Evolutionary conservation across 2,329 filamentous ascomycete species (phyloP).

Genomic region (Calonectria pauciramosa): DNA sequence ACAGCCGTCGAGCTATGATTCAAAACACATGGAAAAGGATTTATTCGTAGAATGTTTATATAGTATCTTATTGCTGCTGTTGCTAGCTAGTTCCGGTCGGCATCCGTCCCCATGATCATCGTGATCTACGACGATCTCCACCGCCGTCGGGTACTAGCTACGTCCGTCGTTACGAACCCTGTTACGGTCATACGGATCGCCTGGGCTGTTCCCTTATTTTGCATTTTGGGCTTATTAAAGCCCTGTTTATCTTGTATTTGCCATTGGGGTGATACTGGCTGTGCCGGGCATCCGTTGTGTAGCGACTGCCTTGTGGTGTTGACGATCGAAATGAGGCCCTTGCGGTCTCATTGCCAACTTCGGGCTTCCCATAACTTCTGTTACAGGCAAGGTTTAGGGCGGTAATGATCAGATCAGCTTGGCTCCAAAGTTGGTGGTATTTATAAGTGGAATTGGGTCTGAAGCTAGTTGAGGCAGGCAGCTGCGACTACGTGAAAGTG

Average conservation of each 20-base stretch:
- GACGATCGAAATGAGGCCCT: neutral
- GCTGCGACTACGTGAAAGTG: neutral
- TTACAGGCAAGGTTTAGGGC: too few relatives aligned
- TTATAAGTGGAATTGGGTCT: neutral
- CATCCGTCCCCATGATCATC: neutral
- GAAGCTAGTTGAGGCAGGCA: neutral
- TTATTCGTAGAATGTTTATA: neutral
- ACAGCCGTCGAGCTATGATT: neutral
- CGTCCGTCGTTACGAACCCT: neutral
- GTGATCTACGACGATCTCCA: neutral
- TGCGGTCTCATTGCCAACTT: too few relatives aligned
- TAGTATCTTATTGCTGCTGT: neutral
- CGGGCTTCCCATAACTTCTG: neutral
- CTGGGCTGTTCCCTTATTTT: neutral
- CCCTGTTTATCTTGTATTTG: neutral
- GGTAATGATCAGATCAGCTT: neutral
- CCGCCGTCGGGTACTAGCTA: neutral
- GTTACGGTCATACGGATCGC: neutral
- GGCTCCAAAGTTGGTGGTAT: too few relatives aligned
- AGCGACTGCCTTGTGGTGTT: neutral
- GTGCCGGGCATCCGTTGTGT: neutral
- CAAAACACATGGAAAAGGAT: too few relatives aligned
- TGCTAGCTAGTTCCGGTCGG: neutral
- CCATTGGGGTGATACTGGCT: neutral
- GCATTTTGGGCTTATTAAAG: neutral